Conservation (phyloP, 306 rosid genomes). For the Castanea crenata region DNA sequence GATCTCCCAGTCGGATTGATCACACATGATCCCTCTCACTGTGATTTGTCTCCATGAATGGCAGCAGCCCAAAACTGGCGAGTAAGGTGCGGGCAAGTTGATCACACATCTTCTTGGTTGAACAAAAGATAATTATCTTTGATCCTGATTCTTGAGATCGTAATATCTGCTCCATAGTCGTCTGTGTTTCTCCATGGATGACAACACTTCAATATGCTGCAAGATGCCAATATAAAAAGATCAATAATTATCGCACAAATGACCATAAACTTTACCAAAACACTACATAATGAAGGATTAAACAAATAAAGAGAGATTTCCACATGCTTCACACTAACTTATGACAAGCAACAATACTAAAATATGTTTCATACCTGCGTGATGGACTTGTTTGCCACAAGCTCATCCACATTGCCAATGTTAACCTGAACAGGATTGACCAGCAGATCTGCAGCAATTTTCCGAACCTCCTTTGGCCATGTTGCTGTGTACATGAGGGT, state of each 20-base stretch:
- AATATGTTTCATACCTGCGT: slow-evolving; percentile 67
- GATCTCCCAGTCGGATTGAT: slow-evolving; percentile 85
- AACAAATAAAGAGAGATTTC: not conserved
- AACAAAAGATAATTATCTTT: slow-evolving; percentile 85
- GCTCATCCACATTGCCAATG: slow-evolving; percentile 96
- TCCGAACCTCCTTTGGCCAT: slow-evolving; percentile 99
- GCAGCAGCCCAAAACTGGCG: slow-evolving; percentile 98
- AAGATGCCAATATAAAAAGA: slow-evolving; percentile 11
- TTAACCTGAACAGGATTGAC: slow-evolving; percentile 92
- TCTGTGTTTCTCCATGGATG: slow-evolving; percentile 73
- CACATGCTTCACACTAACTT: not conserved
- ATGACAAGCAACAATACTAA: not conserved
- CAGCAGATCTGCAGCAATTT: slow-evolving; percentile 95
- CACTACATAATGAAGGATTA: not conserved
- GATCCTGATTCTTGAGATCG: slow-evolving; percentile 95
- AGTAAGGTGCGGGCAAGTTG: slow-evolving; percentile 86
- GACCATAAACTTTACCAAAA: not conserved
- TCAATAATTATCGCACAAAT: slow-evolving; percentile 1
- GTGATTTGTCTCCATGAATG: slow-evolving; percentile 98
- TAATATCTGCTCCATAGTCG: slow-evolving; percentile 82
- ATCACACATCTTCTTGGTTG: slow-evolving; percentile 99
- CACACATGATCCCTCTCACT: slow-evolving; percentile 93
- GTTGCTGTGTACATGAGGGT: slow-evolving; percentile 99
- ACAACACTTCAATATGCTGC: slow-evolving; percentile 85
- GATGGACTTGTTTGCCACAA: slow-evolving; percentile 93